These are phyloP conservation scores for Plasmodium coatneyi DNA, from an alignment of 169 alveolate species.

Conservation along the genomic window DNA sequence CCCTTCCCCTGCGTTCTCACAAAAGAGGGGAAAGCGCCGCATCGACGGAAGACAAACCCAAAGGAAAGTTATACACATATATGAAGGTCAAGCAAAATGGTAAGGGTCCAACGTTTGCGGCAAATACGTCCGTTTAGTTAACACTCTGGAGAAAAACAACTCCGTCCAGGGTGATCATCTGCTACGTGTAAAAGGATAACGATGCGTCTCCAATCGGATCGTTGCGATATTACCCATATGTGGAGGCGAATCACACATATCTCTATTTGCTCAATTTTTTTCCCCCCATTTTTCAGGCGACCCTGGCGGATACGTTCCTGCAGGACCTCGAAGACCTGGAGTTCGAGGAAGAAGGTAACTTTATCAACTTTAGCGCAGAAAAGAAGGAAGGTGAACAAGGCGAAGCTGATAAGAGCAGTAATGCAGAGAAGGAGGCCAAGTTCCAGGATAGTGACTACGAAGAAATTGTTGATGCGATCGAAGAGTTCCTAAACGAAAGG, in stretches of 20 bases:
- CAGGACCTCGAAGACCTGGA: slow-evolving; percentile 84
- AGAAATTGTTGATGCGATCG: slow-evolving; percentile 84
- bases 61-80: neutral
- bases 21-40: neutral
- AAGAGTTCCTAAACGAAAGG: slow-evolving; percentile 80
- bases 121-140: neutral
- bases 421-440: neutral
- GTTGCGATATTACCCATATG: neutral
- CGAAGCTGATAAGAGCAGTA: neutral
- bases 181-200: neutral
- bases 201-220: neutral
- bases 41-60: neutral
- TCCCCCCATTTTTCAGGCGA: slow-evolving; percentile 69
- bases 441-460: slow-evolving; percentile 54
- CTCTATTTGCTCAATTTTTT: neutral
- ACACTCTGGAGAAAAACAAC: neutral
- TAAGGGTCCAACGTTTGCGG: neutral
- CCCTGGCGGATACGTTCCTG: slow-evolving; percentile 83
- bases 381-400: neutral
- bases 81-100: neutral
- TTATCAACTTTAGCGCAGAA: neutral
- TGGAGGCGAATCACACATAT: neutral
- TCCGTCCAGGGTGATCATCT: neutral
- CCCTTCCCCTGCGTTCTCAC: neutral
- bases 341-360: slow-evolving; percentile 55